These are phyloP conservation scores for Alternaria longipes DNA, from an alignment of 2,329 filamentous ascomycete genomes.

Conservation along the genomic window DNA sequence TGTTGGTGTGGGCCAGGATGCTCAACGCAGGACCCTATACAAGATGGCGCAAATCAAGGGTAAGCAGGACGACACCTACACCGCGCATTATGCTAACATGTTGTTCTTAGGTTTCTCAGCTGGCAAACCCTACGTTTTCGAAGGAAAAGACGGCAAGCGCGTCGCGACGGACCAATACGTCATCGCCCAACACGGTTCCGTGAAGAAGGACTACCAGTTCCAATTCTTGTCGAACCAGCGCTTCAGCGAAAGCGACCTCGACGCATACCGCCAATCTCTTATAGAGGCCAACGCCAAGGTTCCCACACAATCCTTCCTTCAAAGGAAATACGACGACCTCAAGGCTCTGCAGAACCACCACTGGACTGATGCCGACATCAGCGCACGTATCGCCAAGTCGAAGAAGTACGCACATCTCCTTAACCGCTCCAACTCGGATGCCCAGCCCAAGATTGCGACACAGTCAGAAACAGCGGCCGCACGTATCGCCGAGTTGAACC, in stretches of 20 bases:
- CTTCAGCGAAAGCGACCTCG: slow-evolving; percentile 87
- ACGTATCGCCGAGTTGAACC: slow-evolving; percentile 82
- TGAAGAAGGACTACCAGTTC: slow-evolving; percentile 87
- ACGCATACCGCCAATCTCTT: slow-evolving; percentile 80
- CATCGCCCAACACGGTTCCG: slow-evolving; percentile 81
- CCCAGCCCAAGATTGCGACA: slow-evolving; percentile 65
- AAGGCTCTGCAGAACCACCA: slow-evolving; percentile 78
- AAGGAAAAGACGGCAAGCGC: slow-evolving; percentile 74
- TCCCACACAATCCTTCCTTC: slow-evolving; percentile 75
- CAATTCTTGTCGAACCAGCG: slow-evolving; percentile 85
- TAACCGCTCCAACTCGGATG: slow-evolving; percentile 72
- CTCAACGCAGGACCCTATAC: slow-evolving; percentile 79
- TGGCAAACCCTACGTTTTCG: slow-evolving; percentile 84
- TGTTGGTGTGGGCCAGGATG: slow-evolving; percentile 81
- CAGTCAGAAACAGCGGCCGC: slow-evolving; percentile 75
- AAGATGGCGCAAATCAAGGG: slow-evolving; percentile 89
- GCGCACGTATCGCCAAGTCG: slow-evolving; percentile 76
- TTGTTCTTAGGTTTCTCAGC: slow-evolving; percentile 71
- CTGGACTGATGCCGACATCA: slow-evolving; percentile 85
- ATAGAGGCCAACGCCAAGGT: slow-evolving; percentile 72
- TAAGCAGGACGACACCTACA: slow-evolving; percentile 50
- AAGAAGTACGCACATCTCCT: slow-evolving; percentile 59
- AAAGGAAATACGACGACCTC: slow-evolving; percentile 80
- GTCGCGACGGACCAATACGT: slow-evolving; percentile 90
- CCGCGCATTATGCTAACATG: slow-evolving; percentile 32